Evolutionary conservation across 495 filamentous ascomycete genomes (phyloP).

Genomic region (Penicillium canariense): DNA sequence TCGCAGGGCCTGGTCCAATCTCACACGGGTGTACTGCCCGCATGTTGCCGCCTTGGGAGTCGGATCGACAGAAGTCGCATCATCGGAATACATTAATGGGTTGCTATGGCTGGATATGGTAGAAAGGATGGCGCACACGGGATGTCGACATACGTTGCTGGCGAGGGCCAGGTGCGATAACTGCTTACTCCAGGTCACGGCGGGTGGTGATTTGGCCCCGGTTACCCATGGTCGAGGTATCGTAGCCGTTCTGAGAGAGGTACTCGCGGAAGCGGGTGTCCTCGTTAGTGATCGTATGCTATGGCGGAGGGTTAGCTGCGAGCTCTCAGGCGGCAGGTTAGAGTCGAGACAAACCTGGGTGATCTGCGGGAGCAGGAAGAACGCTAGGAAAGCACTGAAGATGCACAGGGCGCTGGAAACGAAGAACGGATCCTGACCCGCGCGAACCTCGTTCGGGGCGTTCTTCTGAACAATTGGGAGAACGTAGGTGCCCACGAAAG

Average conservation of each 20-base stretch:
- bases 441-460: constrained; percentile 56
- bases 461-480: constrained; percentile 68
- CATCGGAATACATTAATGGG: not conserved
- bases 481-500: constrained; percentile 84
- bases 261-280: constrained; percentile 70
- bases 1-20: constrained; percentile 7
- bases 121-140: not conserved
- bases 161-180: not conserved
- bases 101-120: not conserved
- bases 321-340: not conserved
- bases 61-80: not conserved
- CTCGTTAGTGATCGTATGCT: constrained; percentile 67
- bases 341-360: constrained; percentile 50
- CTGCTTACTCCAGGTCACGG: constrained; percentile 2
- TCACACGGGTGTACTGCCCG: not conserved
- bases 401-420: constrained; percentile 65
- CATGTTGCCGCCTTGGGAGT: constrained; percentile 14
- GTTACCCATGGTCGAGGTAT: constrained; percentile 64
- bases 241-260: constrained; percentile 65
- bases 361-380: constrained; percentile 61
- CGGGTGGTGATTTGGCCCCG: constrained; percentile 7
- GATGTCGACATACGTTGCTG: not conserved
- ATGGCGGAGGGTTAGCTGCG: not conserved
- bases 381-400: constrained; percentile 57
- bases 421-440: constrained; percentile 80